A percentile compares a stretch with the other conserved stretches of the same genome.
phyloP scores from a whole-genome alignment of 2,329 filamentous ascomycete genomes.

The Trichophyton equinum region DNA sequence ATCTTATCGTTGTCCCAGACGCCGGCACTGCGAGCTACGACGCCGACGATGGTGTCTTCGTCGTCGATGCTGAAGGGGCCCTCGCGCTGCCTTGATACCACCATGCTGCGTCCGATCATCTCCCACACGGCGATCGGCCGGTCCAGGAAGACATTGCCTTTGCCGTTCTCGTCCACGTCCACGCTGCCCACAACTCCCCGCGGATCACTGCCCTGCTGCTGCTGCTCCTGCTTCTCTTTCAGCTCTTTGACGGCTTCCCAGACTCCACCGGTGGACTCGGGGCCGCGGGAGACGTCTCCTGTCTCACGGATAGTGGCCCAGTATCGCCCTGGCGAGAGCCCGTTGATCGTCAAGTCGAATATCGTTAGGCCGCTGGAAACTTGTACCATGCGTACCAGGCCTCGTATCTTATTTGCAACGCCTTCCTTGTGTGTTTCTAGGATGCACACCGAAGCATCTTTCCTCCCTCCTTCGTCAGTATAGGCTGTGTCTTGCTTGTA shows the following conservation, averaged over 20 bases:
- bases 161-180: constrained; percentile 60
- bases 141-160: constrained; percentile 70
- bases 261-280: constrained; percentile 67
- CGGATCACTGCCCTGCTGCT: constrained; percentile 22
- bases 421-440: constrained; percentile 65
- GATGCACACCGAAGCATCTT: constrained; percentile 76
- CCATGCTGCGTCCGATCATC: constrained; percentile 84
- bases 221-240: constrained; percentile 20
- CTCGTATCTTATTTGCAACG: constrained; percentile 59
- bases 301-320: constrained; percentile 71
- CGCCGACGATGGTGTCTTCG: constrained; percentile 74
- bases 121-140: constrained; percentile 84
- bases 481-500: too few species aligned
- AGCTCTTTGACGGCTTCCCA: constrained; percentile 49
- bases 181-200: constrained; percentile 62
- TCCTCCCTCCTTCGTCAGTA: not conserved
- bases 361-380: constrained; percentile 62
- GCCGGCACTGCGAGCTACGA: constrained; percentile 90
- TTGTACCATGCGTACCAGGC: constrained; percentile 86
- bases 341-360: constrained; percentile 75
- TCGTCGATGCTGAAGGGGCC: constrained; percentile 57
- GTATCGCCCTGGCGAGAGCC: constrained; percentile 69
- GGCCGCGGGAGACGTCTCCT: constrained; percentile 75
- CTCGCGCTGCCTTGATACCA: constrained; percentile 59
- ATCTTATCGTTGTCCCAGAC: constrained; percentile 99